These are phyloP conservation scores for Arthrobotrys sphaeroides DNA, from an alignment of 2,329 filamentous ascomycete genomes.

Conservation along the genomic window DNA sequence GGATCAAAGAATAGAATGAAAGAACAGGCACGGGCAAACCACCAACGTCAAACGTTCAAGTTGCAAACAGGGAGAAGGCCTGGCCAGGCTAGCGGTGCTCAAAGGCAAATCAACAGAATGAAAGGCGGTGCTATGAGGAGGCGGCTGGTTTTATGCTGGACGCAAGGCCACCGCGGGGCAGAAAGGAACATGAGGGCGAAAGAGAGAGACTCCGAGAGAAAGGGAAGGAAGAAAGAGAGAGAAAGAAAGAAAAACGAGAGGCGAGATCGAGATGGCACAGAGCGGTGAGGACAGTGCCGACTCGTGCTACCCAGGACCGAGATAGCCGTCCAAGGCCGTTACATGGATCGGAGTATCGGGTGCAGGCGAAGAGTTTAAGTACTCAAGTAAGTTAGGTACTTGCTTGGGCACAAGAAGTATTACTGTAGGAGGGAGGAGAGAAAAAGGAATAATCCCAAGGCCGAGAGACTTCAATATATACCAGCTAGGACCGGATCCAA, in stretches of 20 bases:
- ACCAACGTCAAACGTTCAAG: conserved; percentile 9
- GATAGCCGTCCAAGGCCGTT: background rate
- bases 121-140: too few relatives aligned
- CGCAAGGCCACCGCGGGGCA: too few relatives aligned
- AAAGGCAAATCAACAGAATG: background rate
- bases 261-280: conserved; percentile 2
- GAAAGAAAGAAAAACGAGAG: background rate
- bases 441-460: too few relatives aligned
- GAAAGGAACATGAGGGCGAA: background rate
- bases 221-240: background rate
- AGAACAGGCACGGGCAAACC: background rate
- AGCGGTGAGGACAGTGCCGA: background rate
- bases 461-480: background rate
- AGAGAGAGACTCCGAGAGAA: background rate
- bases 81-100: too few relatives aligned
- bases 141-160: background rate
- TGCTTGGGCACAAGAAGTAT: too few relatives aligned
- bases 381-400: too few relatives aligned
- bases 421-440: background rate
- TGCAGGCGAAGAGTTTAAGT: background rate
- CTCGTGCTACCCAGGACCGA: background rate
- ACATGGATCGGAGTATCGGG: too few relatives aligned
- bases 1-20: conserved; percentile 2
- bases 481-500: background rate
- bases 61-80: background rate